Evolutionary conservation across 2,329 filamentous ascomycete species (phyloP).

Genomic region (Daldinia eschscholtzii): DNA sequence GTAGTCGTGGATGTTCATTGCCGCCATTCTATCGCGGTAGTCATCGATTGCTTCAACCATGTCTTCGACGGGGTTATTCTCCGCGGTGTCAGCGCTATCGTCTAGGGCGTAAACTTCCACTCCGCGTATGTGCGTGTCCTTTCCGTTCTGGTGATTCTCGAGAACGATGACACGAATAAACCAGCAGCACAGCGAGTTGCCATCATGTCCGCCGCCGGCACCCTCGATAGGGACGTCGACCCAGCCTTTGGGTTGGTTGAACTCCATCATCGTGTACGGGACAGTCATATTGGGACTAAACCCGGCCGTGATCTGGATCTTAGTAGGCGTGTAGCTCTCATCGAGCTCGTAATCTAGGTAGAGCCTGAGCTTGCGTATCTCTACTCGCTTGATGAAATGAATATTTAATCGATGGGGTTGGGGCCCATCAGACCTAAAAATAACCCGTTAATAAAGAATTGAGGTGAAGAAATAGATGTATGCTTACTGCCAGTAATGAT

Average conservation of each 20-base stretch:
- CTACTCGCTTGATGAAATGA: slow-evolving; percentile 86
- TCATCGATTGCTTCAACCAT: slow-evolving; percentile 52
- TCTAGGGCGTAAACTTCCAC: slow-evolving; percentile 84
- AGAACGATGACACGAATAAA: slow-evolving; percentile 90
- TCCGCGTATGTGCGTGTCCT: slow-evolving; percentile 96
- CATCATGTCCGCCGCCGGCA: slow-evolving; percentile 71
- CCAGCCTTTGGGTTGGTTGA: slow-evolving; percentile 88
- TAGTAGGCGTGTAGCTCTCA: slow-evolving; percentile 96
- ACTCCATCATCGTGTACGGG: slow-evolving; percentile 84
- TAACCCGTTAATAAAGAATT: not conserved
- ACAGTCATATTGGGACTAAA: slow-evolving; percentile 93
- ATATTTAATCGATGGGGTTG: slow-evolving; percentile 87
- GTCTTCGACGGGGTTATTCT: slow-evolving; percentile 55
- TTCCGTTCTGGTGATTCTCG: slow-evolving; percentile 99
- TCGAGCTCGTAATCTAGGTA: slow-evolving; percentile 93
- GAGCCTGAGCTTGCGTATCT: slow-evolving; percentile 82
- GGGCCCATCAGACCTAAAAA: slow-evolving; percentile 78
- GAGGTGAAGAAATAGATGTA: not conserved
- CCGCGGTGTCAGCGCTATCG: slow-evolving; percentile 57
- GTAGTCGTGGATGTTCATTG: slow-evolving; percentile 50
- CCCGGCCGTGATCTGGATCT: slow-evolving; percentile 88
- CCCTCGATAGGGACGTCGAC: slow-evolving; percentile 78
- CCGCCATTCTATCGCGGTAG: slow-evolving; percentile 47
- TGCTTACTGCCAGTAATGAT: slow-evolving; percentile 82
- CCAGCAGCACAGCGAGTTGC: slow-evolving; percentile 85